Percentiles rank a stretch among this genome's conserved stretches.
Evolutionary conservation across 1,284 basidiomycete genomes (phyloP).

Genomic region (Polyporus tsugae): DNA sequence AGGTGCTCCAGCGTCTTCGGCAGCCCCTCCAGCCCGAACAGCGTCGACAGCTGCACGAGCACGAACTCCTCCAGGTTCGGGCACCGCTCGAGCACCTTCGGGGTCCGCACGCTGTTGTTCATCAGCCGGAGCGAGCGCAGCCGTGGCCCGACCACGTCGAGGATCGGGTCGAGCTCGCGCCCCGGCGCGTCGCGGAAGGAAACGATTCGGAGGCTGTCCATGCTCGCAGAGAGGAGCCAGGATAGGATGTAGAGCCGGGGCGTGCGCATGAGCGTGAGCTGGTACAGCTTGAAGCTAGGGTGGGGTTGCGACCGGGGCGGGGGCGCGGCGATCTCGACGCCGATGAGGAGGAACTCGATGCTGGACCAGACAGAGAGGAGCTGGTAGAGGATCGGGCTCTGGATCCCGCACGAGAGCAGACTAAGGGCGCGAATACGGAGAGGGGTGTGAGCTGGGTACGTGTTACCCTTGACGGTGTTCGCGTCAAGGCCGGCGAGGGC

Average conservation of each 20-base stretch:
- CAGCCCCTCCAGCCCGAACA: constrained; percentile 44
- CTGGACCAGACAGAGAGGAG: constrained; percentile 50
- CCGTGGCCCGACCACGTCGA: constrained; percentile 43
- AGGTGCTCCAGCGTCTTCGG: constrained; percentile 51
- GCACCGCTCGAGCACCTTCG: constrained; percentile 48
- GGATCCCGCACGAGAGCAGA: constrained; percentile 48
- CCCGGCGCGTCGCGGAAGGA: constrained; percentile 50
- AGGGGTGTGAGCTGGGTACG: neutral
- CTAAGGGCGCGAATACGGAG: constrained; percentile 47
- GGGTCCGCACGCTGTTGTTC: constrained; percentile 43
- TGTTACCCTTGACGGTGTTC: neutral
- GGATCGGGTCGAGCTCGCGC: constrained; percentile 33
- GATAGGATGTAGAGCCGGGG: constrained; percentile 41
- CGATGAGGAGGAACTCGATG: constrained; percentile 50
- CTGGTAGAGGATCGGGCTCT: constrained; percentile 55
- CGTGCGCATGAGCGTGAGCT: constrained; percentile 50
- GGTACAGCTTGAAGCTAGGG: constrained; percentile 45
- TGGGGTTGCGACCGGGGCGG: constrained; percentile 28
- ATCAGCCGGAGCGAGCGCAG: constrained; percentile 54
- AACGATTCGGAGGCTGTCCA: constrained; percentile 47
- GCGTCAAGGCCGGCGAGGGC: constrained; percentile 17
- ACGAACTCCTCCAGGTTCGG: constrained; percentile 51
- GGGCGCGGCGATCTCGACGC: constrained; percentile 49
- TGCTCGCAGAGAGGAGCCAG: constrained; percentile 51
- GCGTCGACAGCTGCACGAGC: constrained; percentile 47